Evolutionary conservation across 176 grass and related monocot genomes (phyloP).

Genomic region (Raddia guianensis): DNA sequence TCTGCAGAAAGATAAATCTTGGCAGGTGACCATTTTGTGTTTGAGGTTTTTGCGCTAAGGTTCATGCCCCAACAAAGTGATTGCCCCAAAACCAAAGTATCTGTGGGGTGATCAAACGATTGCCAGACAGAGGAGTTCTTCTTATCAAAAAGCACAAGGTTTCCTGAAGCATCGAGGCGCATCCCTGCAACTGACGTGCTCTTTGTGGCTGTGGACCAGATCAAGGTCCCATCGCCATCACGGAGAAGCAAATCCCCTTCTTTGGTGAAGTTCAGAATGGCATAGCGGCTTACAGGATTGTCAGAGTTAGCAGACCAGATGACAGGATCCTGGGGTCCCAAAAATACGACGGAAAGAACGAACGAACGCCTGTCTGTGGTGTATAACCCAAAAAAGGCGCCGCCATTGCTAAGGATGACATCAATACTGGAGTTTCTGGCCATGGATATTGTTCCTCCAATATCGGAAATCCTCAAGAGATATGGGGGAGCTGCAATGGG

Average conservation of each 20-base stretch:
- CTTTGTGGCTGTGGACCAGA: background rate
- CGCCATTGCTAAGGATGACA: too few relatives aligned
- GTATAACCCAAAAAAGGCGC: too few relatives aligned
- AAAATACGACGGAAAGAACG: too few relatives aligned
- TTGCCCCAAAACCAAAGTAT: background rate
- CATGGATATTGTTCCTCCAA: too few relatives aligned
- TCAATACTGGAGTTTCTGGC: too few relatives aligned
- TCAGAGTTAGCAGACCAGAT: background rate
- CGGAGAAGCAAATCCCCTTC: background rate
- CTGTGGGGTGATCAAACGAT: slow-evolving; percentile 2
- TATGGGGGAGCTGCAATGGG: too few relatives aligned
- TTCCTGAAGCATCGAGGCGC: slow-evolving; percentile 4
- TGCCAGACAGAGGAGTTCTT: background rate
- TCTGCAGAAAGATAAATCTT: background rate
- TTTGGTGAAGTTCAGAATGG: background rate
- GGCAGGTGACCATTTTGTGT: background rate
- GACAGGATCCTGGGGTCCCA: background rate
- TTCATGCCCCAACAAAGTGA: background rate
- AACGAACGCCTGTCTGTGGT: too few relatives aligned
- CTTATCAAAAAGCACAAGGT: background rate
- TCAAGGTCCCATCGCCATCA: background rate
- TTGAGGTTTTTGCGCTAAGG: background rate
- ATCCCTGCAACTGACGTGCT: background rate
- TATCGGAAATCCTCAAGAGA: too few relatives aligned
- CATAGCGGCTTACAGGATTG: background rate